Conservation (phyloP, 2,329 filamentous ascomycete genomes). For the Claviceps cyperi region DNA sequence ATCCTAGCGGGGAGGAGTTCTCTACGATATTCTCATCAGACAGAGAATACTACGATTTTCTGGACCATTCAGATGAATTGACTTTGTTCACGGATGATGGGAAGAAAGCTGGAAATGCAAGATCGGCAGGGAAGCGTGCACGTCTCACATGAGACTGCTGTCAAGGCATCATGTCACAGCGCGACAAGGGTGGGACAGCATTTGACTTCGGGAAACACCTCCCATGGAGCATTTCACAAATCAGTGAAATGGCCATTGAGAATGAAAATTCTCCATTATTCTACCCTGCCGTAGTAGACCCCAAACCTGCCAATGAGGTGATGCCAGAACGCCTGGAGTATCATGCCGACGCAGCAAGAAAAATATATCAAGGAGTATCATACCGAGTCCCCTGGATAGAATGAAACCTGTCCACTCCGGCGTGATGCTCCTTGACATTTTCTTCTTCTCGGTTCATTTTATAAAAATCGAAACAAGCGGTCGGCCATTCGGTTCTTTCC, state of each 20-base stretch:
- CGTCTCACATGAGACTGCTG: background rate
- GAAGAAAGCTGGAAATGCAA: too few relatives aligned
- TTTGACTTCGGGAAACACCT: slow-evolving; percentile 54
- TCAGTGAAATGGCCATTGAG: slow-evolving; percentile 61
- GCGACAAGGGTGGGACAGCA: background rate
- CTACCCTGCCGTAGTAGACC: slow-evolving; percentile 24
- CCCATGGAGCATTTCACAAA: slow-evolving; percentile 62
- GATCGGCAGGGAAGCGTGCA: background rate
- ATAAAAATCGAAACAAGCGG: background rate
- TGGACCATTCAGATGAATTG: background rate
- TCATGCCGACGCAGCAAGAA: slow-evolving; percentile 8
- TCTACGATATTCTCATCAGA: background rate
- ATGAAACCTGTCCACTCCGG: background rate
- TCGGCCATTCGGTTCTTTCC: slow-evolving; percentile 7
- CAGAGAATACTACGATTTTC: slow-evolving; percentile 8
- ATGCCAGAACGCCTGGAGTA: slow-evolving; percentile 23
- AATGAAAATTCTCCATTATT: slow-evolving; percentile 32
- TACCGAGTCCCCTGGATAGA: slow-evolving; percentile 6
- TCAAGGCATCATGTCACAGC: slow-evolving; percentile 1
- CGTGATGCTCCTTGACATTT: too few relatives aligned
- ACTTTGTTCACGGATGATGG: too few relatives aligned
- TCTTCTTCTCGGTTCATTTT: too few relatives aligned
- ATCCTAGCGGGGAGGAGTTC: slow-evolving; percentile 48
- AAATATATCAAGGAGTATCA: slow-evolving; percentile 14
- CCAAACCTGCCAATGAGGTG: slow-evolving; percentile 11